Evolutionary conservation across 495 filamentous ascomycete genomes (phyloP), one percentile per base, ranked within the genome.

Genomic region (Astrothelium subdiscretum): DNA sequence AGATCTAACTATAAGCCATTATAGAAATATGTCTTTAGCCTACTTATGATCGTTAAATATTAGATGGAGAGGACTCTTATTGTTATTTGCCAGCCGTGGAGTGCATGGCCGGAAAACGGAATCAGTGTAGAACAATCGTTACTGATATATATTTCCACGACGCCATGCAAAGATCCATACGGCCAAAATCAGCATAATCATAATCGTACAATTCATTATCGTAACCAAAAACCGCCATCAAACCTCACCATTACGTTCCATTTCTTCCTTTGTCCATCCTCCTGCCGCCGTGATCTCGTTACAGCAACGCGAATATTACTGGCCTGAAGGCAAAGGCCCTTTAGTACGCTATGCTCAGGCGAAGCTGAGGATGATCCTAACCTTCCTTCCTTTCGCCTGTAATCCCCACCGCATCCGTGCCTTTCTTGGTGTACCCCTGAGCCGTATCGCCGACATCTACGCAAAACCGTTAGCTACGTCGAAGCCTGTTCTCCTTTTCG

Each of bases 181-280:
- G n/a, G n/a, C n/a, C n/a, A n/a, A n/a, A n/a, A n/a, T n/a, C n/a
- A n/a, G n/a, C n/a, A n/a, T n/a, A n/a, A 48, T 48, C 42, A 29
- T 54, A 12, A 54, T 54, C 48, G 22, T 54, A 54, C 48, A 54
- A 26, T 10, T 15, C 20, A 15, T 54, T 24, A 54, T 24, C 48
- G 26, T 24, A 54, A n/a, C 48, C 48, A 54, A 27, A 54, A 27
- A 8, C 48, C 48, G 6, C 48, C 48, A 54, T 54, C 48, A 29
- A 27, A 54, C 24, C 48, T 26, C 48, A 54, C 48, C 48, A 54
- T 54, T 24, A 54, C 48, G 24, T 54, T 54, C 48, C 48, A 54
- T 5, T 54, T 54, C 48, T 54, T 54, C 48, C 48, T 54, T 24
- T 54, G 26, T 20, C 48, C 48, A 27, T 54, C 48, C 48, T 54